Conservation (phyloP, 306 rosid genomes). For the Aeschynomene evenia region DNA sequence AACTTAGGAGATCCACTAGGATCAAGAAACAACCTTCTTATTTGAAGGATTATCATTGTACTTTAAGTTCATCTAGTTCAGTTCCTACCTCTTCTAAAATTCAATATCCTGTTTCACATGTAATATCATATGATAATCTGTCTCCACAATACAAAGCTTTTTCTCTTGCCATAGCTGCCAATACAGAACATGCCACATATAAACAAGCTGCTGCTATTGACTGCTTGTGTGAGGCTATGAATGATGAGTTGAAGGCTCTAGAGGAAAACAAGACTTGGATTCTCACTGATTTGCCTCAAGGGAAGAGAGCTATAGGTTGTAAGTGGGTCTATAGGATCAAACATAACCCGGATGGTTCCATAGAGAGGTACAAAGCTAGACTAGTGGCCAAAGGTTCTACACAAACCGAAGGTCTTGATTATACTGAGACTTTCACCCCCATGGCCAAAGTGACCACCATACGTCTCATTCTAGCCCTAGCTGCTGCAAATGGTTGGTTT, state of each 20-base stretch:
- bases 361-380: background rate
- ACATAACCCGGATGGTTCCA: background rate
- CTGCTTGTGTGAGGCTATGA: background rate
- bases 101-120: background rate
- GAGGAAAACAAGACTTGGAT: background rate
- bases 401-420: background rate
- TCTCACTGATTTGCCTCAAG: background rate
- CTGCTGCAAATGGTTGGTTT: background rate
- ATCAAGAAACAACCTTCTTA: no score
- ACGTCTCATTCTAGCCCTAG: background rate
- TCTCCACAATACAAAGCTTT: background rate
- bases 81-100: accelerated
- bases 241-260: background rate
- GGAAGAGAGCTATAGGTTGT: background rate
- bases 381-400: background rate
- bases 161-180: background rate
- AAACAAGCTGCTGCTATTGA: background rate
- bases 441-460: background rate
- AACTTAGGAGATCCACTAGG: no score
- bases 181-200: background rate
- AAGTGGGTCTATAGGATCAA: background rate
- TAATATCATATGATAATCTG: no score
- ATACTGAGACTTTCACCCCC: background rate
- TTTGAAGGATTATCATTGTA: no score
- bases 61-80: no score